Evolutionary conservation across 2,329 filamentous ascomycete species (phyloP).

Genomic region (Zalaria sp.): DNA sequence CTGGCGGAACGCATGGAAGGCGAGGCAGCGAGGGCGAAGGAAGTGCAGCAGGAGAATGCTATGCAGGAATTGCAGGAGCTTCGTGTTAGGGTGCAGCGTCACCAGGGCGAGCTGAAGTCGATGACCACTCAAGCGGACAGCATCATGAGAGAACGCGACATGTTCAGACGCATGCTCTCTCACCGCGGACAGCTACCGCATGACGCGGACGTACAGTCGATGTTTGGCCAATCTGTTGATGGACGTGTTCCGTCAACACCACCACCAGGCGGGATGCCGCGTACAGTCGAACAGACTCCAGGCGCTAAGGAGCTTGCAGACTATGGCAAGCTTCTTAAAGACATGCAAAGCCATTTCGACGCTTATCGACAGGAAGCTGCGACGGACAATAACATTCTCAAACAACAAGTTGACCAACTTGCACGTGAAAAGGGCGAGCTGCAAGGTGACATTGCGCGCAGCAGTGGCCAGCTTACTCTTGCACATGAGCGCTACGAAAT

Average conservation of each 20-base stretch:
- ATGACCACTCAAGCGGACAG: slow-evolving; percentile 77
- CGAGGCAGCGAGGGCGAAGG: slow-evolving; percentile 56
- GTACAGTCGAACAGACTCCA: slow-evolving; percentile 28
- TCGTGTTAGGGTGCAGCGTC: slow-evolving; percentile 59
- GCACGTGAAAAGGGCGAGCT: slow-evolving; percentile 70
- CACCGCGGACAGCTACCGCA: slow-evolving; percentile 50
- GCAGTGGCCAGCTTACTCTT: slow-evolving; percentile 67
- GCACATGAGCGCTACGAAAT: slow-evolving; percentile 78
- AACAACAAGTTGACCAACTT: slow-evolving; percentile 70
- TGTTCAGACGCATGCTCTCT: slow-evolving; percentile 89
- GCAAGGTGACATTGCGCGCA: slow-evolving; percentile 66
- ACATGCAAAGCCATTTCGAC: slow-evolving; percentile 82
- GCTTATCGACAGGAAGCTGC: slow-evolving; percentile 74
- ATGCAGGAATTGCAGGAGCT: slow-evolving; percentile 60
- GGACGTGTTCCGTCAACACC: slow-evolving; percentile 36
- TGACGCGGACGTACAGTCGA: slow-evolving; percentile 48
- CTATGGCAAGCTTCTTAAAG: slow-evolving; percentile 65
- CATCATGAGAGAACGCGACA: slow-evolving; percentile 90
- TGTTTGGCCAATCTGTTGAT: slow-evolving; percentile 59
- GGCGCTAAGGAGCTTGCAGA: slow-evolving; percentile 48
- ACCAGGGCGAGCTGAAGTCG: slow-evolving; percentile 71
- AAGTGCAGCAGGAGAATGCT: slow-evolving; percentile 40
- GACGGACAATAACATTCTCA: slow-evolving; percentile 67
- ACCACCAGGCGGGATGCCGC: slow-evolving; percentile 21
- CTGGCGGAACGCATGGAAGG: slow-evolving; percentile 84